Evolutionary conservation across 1,284 basidiomycete genomes (phyloP).

Genomic region (Fomitiporia mediterranea): DNA sequence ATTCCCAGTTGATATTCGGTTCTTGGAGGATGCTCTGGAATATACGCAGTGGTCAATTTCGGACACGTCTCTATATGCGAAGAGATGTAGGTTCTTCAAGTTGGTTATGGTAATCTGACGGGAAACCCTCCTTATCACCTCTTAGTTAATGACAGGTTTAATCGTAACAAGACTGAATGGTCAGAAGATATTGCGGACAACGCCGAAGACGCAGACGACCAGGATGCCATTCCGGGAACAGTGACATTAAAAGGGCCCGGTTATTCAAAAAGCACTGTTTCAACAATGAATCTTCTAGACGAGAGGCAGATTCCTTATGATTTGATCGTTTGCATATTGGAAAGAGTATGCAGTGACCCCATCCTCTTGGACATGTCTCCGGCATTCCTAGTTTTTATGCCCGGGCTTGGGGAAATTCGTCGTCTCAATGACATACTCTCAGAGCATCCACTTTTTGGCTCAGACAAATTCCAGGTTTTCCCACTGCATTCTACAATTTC

Average conservation of each 20-base stretch:
- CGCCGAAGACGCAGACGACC: conserved; percentile 75
- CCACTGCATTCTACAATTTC: conserved; percentile 94
- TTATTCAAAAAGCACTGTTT: conserved; percentile 69
- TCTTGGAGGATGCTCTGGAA: conserved; percentile 92
- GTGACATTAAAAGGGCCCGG: conserved; percentile 60
- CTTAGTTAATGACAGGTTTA: conserved; percentile 58
- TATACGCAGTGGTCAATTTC: conserved; percentile 79
- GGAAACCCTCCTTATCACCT: background rate
- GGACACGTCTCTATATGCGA: conserved; percentile 84
- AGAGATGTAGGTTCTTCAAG: conserved; percentile 47
- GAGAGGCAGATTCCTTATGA: conserved; percentile 90
- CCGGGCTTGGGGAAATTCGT: conserved; percentile 89
- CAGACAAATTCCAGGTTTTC: conserved; percentile 70
- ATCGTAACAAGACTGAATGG: conserved; percentile 64
- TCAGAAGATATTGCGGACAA: conserved; percentile 57
- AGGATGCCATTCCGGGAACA: conserved; percentile 33
- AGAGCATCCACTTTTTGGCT: conserved; percentile 75
- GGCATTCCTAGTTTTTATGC: conserved; percentile 92
- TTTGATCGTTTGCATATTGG: conserved; percentile 81
- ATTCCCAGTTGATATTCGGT: conserved; percentile 88
- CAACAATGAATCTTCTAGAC: conserved; percentile 85
- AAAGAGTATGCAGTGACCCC: conserved; percentile 73
- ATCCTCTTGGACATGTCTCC: conserved; percentile 60
- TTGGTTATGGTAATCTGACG: background rate
- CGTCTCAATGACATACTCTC: conserved; percentile 79